phyloP scores from a whole-genome alignment of 2,329 filamentous ascomycete genomes.

The Talaromyces sp. region DNA sequence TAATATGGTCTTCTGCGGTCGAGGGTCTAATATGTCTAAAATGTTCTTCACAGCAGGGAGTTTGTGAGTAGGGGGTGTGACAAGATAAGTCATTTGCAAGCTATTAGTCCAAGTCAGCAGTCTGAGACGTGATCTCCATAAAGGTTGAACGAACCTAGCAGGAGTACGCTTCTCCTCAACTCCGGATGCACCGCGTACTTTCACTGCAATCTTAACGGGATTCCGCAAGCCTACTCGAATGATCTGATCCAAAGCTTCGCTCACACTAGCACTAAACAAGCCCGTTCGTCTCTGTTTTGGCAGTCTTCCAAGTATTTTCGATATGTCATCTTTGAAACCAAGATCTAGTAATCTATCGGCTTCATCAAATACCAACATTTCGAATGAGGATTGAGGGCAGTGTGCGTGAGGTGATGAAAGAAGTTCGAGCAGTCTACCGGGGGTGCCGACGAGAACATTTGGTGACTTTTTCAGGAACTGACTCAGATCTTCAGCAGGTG shows the following conservation, averaged over 20 bases:
- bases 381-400: constrained; percentile 81
- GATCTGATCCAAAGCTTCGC: constrained; percentile 87
- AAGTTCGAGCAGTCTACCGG: constrained; percentile 82
- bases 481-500: constrained; percentile 78
- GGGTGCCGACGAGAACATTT: constrained; percentile 85
- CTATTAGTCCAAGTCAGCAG: constrained; percentile 35
- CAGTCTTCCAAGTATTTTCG: constrained; percentile 73
- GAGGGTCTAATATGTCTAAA: constrained; percentile 62
- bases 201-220: constrained; percentile 89
- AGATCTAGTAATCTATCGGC: constrained; percentile 88
- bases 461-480: constrained; percentile 77
- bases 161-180: constrained; percentile 82
- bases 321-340: constrained; percentile 86
- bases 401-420: constrained; percentile 82
- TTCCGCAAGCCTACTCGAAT: constrained; percentile 88
- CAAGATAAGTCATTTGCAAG: constrained; percentile 82
- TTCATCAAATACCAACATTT: constrained; percentile 88
- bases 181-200: constrained; percentile 72
- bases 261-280: constrained; percentile 92
- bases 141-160: constrained; percentile 50
- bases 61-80: constrained; percentile 72
- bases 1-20: constrained; percentile 78
- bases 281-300: constrained; percentile 93
- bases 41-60: constrained; percentile 68
- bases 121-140: background rate